Evolutionary conservation across 164 flowering plant species (phyloP).

Genomic region (Amborella trichopoda): DNA sequence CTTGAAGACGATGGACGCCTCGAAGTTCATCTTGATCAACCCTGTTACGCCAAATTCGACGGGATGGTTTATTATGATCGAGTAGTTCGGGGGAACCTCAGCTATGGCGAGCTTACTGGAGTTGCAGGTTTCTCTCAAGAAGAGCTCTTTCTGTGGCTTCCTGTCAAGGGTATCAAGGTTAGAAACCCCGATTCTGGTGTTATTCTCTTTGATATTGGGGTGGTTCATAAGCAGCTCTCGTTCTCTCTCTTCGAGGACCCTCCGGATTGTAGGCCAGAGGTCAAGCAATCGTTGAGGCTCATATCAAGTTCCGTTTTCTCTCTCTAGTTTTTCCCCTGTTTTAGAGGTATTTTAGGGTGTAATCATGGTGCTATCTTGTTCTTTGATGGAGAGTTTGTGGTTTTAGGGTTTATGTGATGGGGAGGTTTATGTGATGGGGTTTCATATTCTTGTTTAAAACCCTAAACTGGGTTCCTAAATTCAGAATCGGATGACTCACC

Average conservation of each 20-base stretch:
- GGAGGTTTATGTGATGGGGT: too few species aligned
- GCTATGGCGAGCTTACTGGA: slow-evolving; percentile 27
- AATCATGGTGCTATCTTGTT: too few species aligned
- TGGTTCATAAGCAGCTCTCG: slow-evolving; percentile 28
- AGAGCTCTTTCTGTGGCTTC: slow-evolving; percentile 39
- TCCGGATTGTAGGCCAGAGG: slow-evolving; percentile 20
- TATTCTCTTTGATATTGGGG: slow-evolving; percentile 38
- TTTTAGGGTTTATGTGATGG: too few species aligned
- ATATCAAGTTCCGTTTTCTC: too few species aligned
- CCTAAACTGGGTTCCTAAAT: too few species aligned
- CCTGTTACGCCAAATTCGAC: slow-evolving; percentile 33
- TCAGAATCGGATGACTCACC: too few species aligned
- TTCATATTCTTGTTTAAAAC: too few species aligned
- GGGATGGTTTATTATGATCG: slow-evolving; percentile 26
- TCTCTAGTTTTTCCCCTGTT: too few species aligned
- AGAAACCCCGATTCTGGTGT: slow-evolving; percentile 38
- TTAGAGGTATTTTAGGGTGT: too few species aligned
- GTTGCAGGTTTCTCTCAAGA: slow-evolving; percentile 31
- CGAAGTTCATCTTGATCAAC: slow-evolving; percentile 22
- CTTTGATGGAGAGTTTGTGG: too few species aligned
- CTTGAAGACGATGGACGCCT: slow-evolving; percentile 22
- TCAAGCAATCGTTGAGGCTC: too few species aligned
- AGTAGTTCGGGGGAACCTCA: slow-evolving; percentile 24
- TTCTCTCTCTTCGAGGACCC: slow-evolving; percentile 35
- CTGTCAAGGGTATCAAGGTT: slow-evolving; percentile 33